Percentiles rank a stretch among this genome's conserved stretches.
phyloP scores from a whole-genome alignment of 2,329 filamentous ascomycete genomes.

The Xylariaceae sp. region DNA sequence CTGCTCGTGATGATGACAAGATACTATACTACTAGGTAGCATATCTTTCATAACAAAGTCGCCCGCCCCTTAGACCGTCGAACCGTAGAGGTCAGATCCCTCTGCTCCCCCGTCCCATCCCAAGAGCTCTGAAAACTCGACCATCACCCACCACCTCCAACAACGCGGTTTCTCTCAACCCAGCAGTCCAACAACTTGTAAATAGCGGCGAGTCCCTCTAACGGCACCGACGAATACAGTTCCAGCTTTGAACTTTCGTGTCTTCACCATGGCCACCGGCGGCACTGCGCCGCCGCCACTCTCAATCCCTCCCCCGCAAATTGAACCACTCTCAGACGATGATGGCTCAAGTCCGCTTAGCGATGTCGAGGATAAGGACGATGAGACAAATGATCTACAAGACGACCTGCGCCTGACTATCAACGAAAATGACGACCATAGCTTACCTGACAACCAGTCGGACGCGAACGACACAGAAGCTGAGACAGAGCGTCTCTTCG shows the following conservation, averaged over 20 bases:
- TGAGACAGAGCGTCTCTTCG: conserved; percentile 87
- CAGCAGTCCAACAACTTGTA: background rate
- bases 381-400: conserved; percentile 60
- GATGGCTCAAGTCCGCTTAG: conserved; percentile 87
- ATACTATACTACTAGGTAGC: conserved; percentile 9
- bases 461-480: conserved; percentile 71
- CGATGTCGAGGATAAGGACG: conserved; percentile 78
- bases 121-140: conserved; percentile 15
- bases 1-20: conserved; percentile 15
- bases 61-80: conserved; percentile 1
- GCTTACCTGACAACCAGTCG: conserved; percentile 50
- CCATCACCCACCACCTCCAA: conserved; percentile 2
- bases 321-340: conserved; percentile 45
- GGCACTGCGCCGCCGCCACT: conserved; percentile 44
- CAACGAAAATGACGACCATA: conserved; percentile 23
- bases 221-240: background rate
- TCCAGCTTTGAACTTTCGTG: background rate
- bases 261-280: conserved; percentile 44
- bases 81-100: too few species aligned
- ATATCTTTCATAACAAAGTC: conserved; percentile 11
- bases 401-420: conserved; percentile 30
- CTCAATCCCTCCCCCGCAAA: conserved; percentile 43
- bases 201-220: background rate
- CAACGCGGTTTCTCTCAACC: conserved; percentile 2
- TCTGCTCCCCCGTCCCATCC: conserved; percentile 3